A percentile compares a stretch with the other conserved stretches of the same genome.
These are phyloP conservation scores for Aegilops bicornis DNA, from an alignment of 176 grass and related monocot genomes.

Conservation along the genomic window DNA sequence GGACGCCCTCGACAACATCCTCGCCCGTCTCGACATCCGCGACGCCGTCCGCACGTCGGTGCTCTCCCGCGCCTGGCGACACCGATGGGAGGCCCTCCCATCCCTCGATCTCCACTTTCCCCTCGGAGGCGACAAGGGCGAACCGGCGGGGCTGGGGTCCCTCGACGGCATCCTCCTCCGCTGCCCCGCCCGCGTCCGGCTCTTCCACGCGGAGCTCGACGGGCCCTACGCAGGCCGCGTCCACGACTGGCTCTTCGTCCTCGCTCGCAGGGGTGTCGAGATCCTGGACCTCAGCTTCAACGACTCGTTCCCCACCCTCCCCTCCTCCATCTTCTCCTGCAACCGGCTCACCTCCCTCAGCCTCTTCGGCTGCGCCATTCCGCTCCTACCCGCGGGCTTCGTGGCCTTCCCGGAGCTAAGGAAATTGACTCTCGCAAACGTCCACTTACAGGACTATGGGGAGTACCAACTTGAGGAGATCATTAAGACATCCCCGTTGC, in stretches of 20 bases:
- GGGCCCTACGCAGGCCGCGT: background rate
- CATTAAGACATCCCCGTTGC: slow-evolving; percentile 17
- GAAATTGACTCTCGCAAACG: background rate
- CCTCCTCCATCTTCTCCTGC: slow-evolving; percentile 12
- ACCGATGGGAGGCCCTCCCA: slow-evolving; percentile 21
- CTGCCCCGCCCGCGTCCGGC: slow-evolving; percentile 1
- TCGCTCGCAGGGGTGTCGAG: slow-evolving; percentile 2
- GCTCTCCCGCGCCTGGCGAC: slow-evolving; percentile 31
- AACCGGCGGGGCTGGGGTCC: background rate
- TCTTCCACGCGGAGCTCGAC: background rate
- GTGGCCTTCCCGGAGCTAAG: slow-evolving; percentile 8
- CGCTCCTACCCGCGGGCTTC: background rate
- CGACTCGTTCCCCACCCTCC: background rate
- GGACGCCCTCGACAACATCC: background rate
- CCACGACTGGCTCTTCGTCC: slow-evolving; percentile 17
- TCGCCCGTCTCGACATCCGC: slow-evolving; percentile 20
- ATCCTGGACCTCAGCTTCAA: background rate
- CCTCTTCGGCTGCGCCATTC: slow-evolving; percentile 1
- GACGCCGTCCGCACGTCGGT: slow-evolving; percentile 25
- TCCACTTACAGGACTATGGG: background rate
- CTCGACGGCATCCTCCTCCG: background rate
- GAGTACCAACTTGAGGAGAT: slow-evolving; percentile 35
- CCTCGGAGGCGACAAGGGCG: background rate
- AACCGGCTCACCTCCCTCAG: background rate
- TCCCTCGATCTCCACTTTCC: background rate